A percentile compares a stretch with the other conserved stretches of the same genome.
phyloP scores from a whole-genome alignment of 257 asterid genomes.

The Solanum piurae region DNA sequence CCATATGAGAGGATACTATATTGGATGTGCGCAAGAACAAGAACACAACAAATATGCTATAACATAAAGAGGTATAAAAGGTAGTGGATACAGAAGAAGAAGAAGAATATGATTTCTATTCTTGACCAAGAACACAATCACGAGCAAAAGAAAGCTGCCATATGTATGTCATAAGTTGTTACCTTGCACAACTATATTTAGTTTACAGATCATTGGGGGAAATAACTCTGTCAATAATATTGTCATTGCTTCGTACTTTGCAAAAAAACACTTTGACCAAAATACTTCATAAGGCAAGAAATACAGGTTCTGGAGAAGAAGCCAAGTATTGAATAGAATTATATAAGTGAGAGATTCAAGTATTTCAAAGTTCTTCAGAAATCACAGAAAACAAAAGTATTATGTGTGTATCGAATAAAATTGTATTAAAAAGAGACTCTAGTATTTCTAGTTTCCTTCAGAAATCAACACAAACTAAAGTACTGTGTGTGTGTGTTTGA shows the following conservation, averaged over 20 bases:
- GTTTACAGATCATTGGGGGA: not conserved
- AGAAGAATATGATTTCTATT: not conserved
- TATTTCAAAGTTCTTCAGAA: not conserved
- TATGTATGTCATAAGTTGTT: not conserved
- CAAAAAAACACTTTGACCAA: not conserved
- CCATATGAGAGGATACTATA: conserved; percentile 9
- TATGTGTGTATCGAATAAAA: not conserved
- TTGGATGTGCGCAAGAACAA: not conserved
- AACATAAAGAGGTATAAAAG: not conserved
- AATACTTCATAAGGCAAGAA: not conserved
- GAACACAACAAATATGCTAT: not conserved
- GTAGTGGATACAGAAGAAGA: not conserved
- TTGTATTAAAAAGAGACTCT: not conserved
- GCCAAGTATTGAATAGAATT: not conserved
- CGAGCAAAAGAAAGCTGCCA: not conserved
- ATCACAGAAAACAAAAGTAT: not conserved
- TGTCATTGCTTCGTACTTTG: not conserved
- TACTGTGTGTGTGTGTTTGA: not conserved
- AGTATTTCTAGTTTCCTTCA: not conserved
- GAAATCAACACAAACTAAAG: not conserved
- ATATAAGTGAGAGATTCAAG: not conserved
- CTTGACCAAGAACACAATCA: not conserved
- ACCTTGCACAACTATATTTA: not conserved
- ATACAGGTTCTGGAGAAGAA: not conserved
- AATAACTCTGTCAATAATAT: not conserved